Conservation (phyloP, 2,329 filamentous ascomycete genomes). For the Beauveria australis region DNA sequence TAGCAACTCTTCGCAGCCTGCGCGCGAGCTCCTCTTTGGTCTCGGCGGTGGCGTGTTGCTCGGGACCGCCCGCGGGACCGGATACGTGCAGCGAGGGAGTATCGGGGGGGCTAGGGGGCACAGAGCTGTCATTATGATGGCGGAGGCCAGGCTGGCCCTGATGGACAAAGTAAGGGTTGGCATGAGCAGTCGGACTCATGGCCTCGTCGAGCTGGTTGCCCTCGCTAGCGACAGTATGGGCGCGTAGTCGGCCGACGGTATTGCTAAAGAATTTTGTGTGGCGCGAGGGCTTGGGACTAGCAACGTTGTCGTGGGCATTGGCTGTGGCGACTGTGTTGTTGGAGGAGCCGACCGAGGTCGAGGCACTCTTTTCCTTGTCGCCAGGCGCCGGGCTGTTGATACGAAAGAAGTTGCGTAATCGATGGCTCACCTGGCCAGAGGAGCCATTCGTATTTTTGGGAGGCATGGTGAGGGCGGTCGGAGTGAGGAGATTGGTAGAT, state of each 20-base stretch:
- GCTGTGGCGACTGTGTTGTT: constrained; percentile 10
- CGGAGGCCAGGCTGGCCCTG: constrained; percentile 88
- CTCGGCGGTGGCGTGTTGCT: constrained; percentile 61
- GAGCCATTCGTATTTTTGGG: constrained; percentile 43
- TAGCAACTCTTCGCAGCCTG: constrained; percentile 88
- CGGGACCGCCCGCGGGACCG: constrained; percentile 54
- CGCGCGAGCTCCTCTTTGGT: constrained; percentile 91
- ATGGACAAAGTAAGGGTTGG: constrained; percentile 95
- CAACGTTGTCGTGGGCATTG: constrained; percentile 13
- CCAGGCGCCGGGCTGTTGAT: constrained; percentile 43
- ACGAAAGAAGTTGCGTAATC: constrained; percentile 63
- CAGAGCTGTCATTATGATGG: constrained; percentile 90
- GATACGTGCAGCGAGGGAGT: constrained; percentile 72
- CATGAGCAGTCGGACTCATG: constrained; percentile 84
- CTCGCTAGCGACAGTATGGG: constrained; percentile 85
- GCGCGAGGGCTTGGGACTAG: constrained; percentile 55
- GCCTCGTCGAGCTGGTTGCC: constrained; percentile 83
- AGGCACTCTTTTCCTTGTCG: constrained; percentile 50
- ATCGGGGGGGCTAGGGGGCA: constrained; percentile 86
- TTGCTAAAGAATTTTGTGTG: constrained; percentile 85
- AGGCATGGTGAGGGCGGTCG: constrained; percentile 32
- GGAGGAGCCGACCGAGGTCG: constrained; percentile 30
- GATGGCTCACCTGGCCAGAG: constrained; percentile 57
- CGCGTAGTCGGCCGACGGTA: constrained; percentile 78
- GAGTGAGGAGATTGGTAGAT: constrained; percentile 13